Conservation (phyloP, 2,329 filamentous ascomycete genomes). For the Massarina eburnea region DNA sequence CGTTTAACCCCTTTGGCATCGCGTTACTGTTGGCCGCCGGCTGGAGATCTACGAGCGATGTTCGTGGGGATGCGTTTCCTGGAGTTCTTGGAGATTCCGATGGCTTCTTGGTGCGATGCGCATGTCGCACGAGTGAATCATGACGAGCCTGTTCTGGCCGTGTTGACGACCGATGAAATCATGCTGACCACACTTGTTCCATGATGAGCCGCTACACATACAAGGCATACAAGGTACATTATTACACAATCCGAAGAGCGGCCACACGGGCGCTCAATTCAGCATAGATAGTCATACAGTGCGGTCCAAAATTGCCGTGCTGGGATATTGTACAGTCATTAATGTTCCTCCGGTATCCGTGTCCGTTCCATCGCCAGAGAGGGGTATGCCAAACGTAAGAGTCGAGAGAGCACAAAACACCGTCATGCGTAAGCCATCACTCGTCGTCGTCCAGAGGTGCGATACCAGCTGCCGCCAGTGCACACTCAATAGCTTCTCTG, state of each 20-base stretch:
- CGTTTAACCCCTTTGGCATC: conserved; percentile 8
- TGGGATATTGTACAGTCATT: conserved; percentile 3
- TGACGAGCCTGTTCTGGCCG: too few relatives aligned
- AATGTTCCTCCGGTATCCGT: conserved; percentile 5
- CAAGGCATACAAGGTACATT: too few relatives aligned
- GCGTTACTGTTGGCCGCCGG: conserved; percentile 7
- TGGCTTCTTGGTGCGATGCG: not conserved
- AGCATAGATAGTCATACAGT: not conserved
- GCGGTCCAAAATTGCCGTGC: not conserved
- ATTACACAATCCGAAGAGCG: conserved; percentile 11
- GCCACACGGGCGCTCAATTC: conserved; percentile 10
- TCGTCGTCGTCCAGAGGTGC: conserved; percentile 28
- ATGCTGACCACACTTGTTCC: not conserved
- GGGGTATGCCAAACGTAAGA: conserved; percentile 15
- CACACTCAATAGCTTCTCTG: conserved; percentile 32
- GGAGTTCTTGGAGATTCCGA: not conserved
- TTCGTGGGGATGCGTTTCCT: too few relatives aligned
- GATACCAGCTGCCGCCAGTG: conserved; percentile 30
- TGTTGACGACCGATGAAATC: not conserved
- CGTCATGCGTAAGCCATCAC: conserved; percentile 11
- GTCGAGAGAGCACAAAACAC: conserved; percentile 13
- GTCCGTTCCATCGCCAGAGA: conserved; percentile 10
- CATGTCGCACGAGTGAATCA: too few relatives aligned
- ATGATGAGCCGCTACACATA: not conserved
- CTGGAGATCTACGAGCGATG: not conserved